Base-by-base conservation (phyloP, 2,329 filamentous ascomycete genomes). In the Pseudocercospora macadamiae region DNA sequence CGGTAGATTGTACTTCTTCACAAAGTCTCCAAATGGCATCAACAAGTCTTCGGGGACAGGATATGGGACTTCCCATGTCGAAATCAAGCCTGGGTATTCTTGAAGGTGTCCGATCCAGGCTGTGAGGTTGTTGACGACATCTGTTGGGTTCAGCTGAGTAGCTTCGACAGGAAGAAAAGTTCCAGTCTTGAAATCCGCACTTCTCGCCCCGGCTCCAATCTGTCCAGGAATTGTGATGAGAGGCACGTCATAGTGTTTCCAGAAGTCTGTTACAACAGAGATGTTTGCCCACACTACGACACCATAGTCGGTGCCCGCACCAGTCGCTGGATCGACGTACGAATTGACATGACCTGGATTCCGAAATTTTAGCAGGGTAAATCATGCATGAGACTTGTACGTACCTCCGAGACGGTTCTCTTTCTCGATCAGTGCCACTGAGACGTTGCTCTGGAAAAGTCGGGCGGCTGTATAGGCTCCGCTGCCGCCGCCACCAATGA, bases 1-100 rank as follows among this genome's bases (percentile, higher is more conserved):
- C 18, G 74, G 66, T 4, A 84, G 67, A n/a, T 72, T 67, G 67
- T 83, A 77, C 66, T 83, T 82, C 30, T 71, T 66, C 10, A 79
- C 71, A 55, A 83, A 83, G 3, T 80, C 73, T 16, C 77, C 75
- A 57, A 80, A 83, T 2, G 79, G 75, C 3, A 82, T 66, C 18
- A 79, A 66, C 1, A 84, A 69, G 39, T 82, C 80, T 26, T 75
- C 71, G 0, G 80, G 79, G 0, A 82, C 74, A 5, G 74, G 72
- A 12, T 71, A 64, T 0, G 79, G 76, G 0, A 81, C 69, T 19
- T 80, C 76, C 57, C 80, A 81, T 7, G 80, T 80, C 1, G 48
- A 55, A 2, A 70, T 64, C 7, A 76, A 52, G 36, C 69, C 71
- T 0, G 73, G 68, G 57, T 74, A 76, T 23, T 52, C 32, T 18